Percentiles rank a stretch among this genome's conserved stretches.
Conservation (phyloP, 2,329 filamentous ascomycete species). For the Kalmusia sp. region DNA sequence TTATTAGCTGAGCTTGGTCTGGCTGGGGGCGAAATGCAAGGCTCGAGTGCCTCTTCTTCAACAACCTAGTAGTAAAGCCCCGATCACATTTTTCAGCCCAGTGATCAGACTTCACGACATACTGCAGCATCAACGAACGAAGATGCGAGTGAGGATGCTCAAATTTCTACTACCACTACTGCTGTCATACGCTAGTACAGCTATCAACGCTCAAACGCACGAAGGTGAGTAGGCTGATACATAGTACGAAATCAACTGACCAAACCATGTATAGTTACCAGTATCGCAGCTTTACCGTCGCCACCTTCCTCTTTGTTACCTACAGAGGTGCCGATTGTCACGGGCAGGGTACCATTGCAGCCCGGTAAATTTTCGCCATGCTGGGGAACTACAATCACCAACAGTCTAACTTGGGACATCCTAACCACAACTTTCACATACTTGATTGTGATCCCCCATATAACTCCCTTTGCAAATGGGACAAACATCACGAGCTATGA, state of each 20-base stretch:
- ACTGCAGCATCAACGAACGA: neutral
- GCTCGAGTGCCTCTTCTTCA: neutral
- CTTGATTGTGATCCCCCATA: neutral
- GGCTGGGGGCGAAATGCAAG: neutral
- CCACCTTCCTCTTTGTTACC: neutral
- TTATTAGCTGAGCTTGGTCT: neutral
- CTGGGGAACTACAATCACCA: neutral
- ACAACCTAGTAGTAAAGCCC: neutral
- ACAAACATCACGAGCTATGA: conserved; percentile 6
- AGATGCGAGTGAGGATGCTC: too few relatives aligned
- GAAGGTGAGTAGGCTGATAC: neutral
- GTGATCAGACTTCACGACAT: neutral
- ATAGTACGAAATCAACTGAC: neutral
- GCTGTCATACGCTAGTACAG: neutral
- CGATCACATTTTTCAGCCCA: neutral
- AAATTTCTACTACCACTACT: neutral
- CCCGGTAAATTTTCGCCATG: neutral
- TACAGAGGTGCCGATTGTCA: neutral
- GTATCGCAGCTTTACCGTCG: neutral
- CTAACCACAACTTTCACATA: neutral
- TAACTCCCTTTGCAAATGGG: conserved; percentile 3
- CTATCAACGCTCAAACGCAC: neutral
- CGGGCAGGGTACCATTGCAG: neutral
- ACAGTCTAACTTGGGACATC: neutral
- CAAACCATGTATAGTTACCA: neutral